phyloP scores from a whole-genome alignment of 768 basidiomycete species.

The Tulasnella sp. region DNA sequence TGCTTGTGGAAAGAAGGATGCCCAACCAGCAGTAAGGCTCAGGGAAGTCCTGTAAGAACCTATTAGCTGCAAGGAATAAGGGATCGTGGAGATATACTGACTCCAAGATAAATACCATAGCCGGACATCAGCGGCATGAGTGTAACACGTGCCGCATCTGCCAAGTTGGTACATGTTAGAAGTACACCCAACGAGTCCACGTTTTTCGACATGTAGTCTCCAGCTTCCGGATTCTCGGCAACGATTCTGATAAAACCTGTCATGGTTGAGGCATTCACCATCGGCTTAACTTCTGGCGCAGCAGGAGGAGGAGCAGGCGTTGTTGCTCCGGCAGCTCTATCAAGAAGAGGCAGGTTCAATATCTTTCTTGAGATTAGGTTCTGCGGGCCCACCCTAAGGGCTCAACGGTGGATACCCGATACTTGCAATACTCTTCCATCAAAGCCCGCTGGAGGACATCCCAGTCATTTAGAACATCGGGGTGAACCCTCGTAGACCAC shows the following conservation, averaged over 20 bases:
- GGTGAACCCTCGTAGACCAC: neutral
- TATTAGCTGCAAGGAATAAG: neutral
- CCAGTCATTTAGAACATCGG: neutral
- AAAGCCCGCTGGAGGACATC: neutral
- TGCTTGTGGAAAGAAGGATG: neutral
- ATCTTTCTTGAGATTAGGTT: neutral
- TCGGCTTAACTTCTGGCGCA: neutral
- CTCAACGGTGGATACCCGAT: neutral
- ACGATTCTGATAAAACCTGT: neutral
- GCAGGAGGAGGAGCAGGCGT: neutral
- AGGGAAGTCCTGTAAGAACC: neutral
- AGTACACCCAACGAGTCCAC: neutral
- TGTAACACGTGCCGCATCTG: neutral
- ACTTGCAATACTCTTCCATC: neutral
- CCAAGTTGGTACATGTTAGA: neutral
- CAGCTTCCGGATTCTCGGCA: neutral
- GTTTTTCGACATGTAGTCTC: neutral
- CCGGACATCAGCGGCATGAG: neutral
- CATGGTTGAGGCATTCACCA: neutral
- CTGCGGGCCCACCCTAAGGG: neutral
- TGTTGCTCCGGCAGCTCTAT: neutral
- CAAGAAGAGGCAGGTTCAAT: neutral
- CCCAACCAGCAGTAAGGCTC: neutral
- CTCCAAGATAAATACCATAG: neutral
- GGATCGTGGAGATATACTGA: neutral